Evolutionary conservation across 345 rosid species (phyloP).

Genomic region (Hirschfeldia incana): DNA sequence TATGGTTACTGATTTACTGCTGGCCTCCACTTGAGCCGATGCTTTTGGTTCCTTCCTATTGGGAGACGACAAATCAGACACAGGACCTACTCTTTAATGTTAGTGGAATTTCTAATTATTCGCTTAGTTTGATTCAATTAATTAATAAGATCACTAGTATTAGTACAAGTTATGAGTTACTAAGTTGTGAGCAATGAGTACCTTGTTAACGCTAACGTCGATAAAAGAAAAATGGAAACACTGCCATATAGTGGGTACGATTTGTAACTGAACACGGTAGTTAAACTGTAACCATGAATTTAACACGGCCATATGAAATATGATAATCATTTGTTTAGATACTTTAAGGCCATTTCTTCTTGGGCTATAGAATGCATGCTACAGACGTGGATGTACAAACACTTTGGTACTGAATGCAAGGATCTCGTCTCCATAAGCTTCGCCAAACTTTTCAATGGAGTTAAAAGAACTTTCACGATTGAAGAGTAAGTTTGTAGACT

Average conservation of each 20-base stretch:
- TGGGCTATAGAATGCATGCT: not conserved
- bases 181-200: not conserved
- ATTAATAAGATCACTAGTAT: not conserved
- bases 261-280: not conserved
- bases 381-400: not conserved
- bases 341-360: not conserved
- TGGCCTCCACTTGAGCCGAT: conserved; percentile 28
- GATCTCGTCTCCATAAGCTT: not conserved
- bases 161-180: not conserved
- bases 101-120: not conserved
- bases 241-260: not conserved
- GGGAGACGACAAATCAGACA: conserved; percentile 6
- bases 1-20: conserved; percentile 14
- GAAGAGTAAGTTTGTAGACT: not conserved
- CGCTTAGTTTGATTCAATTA: not conserved
- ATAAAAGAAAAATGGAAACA: not conserved
- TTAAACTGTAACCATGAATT: not conserved
- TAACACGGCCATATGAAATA: not conserved
- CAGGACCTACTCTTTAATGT: conserved; percentile 5
- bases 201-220: not conserved
- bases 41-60: conserved; percentile 30
- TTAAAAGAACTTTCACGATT: not conserved
- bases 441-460: not conserved
- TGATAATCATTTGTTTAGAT: not conserved
- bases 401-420: not conserved